These are phyloP conservation scores for Sarocladium kiliense DNA, from an alignment of 2,329 filamentous ascomycete genomes.

Conservation along the genomic window DNA sequence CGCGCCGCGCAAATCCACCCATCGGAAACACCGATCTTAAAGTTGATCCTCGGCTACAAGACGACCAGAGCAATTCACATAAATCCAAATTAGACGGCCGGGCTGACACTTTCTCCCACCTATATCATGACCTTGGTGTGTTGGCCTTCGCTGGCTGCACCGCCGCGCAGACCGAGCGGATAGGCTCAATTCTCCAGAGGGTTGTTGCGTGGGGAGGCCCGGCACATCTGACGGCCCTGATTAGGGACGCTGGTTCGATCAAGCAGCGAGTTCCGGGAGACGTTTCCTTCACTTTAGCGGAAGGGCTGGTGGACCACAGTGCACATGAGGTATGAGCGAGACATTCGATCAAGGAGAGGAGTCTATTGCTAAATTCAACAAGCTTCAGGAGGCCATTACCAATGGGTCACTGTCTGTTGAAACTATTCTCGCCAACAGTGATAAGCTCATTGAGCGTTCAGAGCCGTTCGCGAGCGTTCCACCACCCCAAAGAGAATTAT, in stretches of 20 bases:
- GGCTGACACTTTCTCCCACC: neutral
- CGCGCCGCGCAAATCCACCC: slow-evolving; percentile 11
- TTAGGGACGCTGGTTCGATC: neutral
- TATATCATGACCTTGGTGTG: slow-evolving; percentile 27
- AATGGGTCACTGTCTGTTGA: too few relatives aligned
- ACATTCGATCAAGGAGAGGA: neutral
- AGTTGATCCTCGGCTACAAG: too few relatives aligned
- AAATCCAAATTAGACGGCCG: too few relatives aligned
- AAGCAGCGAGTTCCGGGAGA: neutral
- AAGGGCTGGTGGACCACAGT: neutral
- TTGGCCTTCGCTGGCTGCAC: slow-evolving; percentile 23
- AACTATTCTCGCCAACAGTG: neutral
- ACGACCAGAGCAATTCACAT: too few relatives aligned
- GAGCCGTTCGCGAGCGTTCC: too few relatives aligned
- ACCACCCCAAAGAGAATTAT: too few relatives aligned
- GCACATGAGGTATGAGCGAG: neutral
- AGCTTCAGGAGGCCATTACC: too few relatives aligned
- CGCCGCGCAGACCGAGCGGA: slow-evolving; percentile 14
- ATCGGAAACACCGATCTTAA: too few relatives aligned
- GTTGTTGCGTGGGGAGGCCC: slow-evolving; percentile 14
- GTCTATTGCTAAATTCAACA: too few relatives aligned
- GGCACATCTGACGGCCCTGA: slow-evolving; percentile 10
- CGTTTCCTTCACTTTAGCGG: neutral
- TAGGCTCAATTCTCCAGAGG: slow-evolving; percentile 18
- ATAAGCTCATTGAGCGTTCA: too few relatives aligned